A percentile compares a stretch with the other conserved stretches of the same genome.
Evolutionary conservation across 805 yeast genomes (phyloP).

Genomic region (Monosporozyma yasuniensis): DNA sequence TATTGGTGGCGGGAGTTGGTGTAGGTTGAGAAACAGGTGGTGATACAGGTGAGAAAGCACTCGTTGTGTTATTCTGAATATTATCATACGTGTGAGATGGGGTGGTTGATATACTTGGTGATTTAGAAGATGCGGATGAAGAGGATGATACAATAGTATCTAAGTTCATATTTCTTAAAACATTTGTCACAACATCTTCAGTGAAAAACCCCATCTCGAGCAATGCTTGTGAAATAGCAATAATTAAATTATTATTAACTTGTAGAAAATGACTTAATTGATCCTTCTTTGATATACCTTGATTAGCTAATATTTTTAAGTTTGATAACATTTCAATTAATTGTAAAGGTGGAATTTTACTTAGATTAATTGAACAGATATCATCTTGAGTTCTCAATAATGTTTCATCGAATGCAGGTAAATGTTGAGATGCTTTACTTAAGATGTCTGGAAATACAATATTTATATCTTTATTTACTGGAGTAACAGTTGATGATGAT

Average conservation of each 20-base stretch:
- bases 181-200: conserved; percentile 54
- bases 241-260: conserved; percentile 49
- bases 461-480: conserved; percentile 5
- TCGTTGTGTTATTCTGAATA: conserved; percentile 2
- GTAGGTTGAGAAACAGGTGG: conserved; percentile 5
- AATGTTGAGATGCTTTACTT: conserved; percentile 44
- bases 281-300: conserved; percentile 36
- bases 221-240: conserved; percentile 65
- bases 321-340: conserved; percentile 61
- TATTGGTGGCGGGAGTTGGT: conserved; percentile 6
- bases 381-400: conserved; percentile 40
- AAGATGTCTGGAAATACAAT: conserved; percentile 39
- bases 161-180: conserved; percentile 24
- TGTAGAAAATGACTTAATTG: conserved; percentile 46
- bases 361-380: conserved; percentile 50
- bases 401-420: conserved; percentile 42
- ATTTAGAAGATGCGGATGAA: conserved; percentile 4
- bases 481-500: background rate
- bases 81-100: too few relatives aligned
- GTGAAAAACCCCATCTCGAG: conserved; percentile 71
- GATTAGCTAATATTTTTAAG: conserved; percentile 46
- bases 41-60: conserved; percentile 2
- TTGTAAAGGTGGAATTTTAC: conserved; percentile 61
- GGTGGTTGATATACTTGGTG: too few relatives aligned
- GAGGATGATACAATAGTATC: conserved; percentile 1